Conservation (phyloP, 2,329 filamentous ascomycete genomes). For the Ceratocystis ficicola region DNA sequence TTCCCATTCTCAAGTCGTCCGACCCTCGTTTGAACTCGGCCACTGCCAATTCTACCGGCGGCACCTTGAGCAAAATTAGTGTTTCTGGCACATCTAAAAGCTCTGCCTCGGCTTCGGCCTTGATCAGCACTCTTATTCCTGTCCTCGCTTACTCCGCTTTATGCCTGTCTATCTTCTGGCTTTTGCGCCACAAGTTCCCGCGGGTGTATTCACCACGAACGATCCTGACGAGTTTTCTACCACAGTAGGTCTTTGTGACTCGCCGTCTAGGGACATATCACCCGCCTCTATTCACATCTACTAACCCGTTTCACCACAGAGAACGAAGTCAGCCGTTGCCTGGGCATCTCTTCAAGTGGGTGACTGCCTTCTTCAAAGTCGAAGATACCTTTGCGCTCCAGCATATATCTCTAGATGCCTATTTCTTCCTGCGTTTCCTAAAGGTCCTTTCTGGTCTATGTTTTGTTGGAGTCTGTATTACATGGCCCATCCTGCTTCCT, state of each 20-base stretch:
- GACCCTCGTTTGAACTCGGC: constrained; percentile 36
- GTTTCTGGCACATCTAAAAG: constrained; percentile 27
- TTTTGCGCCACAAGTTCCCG: constrained; percentile 36
- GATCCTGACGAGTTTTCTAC: constrained; percentile 37
- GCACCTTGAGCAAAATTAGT: constrained; percentile 31
- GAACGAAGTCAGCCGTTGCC: constrained; percentile 46
- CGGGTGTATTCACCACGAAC: constrained; percentile 47
- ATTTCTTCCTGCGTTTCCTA: constrained; percentile 76
- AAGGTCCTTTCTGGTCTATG: constrained; percentile 65
- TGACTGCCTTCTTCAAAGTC: constrained; percentile 48
- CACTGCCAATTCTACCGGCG: constrained; percentile 32
- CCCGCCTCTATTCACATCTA: background rate
- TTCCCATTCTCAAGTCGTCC: constrained; percentile 20
- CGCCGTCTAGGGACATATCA: background rate
- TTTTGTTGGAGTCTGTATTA: constrained; percentile 66
- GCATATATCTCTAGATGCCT: constrained; percentile 79
- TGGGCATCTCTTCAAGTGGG: constrained; percentile 49
- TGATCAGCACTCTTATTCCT: constrained; percentile 43
- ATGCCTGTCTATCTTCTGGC: constrained; percentile 41
- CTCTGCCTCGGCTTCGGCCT: constrained; percentile 32
- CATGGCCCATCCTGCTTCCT: constrained; percentile 74
- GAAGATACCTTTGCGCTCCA: constrained; percentile 70
- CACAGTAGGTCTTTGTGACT: constrained; percentile 34
- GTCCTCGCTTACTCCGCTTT: constrained; percentile 38
- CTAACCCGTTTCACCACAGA: constrained; percentile 28